Percentiles rank a stretch among this genome's conserved stretches.
Evolutionary conservation across 176 grass and related monocot genomes (phyloP).

Genomic region (Phoenix roebelenii): DNA sequence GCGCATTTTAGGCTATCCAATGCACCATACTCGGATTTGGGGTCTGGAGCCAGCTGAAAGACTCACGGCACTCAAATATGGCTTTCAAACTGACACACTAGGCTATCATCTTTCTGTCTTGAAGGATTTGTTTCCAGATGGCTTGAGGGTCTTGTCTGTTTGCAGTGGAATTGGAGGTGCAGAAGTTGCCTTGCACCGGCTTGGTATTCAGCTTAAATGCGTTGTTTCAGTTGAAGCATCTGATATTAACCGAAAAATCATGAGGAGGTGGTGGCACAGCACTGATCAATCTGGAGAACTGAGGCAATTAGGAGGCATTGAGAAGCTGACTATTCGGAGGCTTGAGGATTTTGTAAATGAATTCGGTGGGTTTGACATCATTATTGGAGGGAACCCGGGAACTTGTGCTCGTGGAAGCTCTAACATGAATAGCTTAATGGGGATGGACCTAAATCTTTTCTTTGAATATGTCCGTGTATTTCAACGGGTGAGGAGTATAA

Average conservation of each 20-base stretch:
- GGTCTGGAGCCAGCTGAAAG: conserved; percentile 32
- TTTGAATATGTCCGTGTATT: conserved; percentile 65
- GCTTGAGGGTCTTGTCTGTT: conserved; percentile 59
- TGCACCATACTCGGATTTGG: conserved; percentile 45
- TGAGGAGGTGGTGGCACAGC: conserved; percentile 63
- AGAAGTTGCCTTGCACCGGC: conserved; percentile 48
- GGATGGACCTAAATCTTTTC: conserved; percentile 49
- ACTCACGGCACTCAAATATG: conserved; percentile 33
- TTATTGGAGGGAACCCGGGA: conserved; percentile 42
- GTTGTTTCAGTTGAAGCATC: conserved; percentile 70
- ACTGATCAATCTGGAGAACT: conserved; percentile 48
- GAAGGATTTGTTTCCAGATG: conserved; percentile 43
- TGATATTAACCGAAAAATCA: conserved; percentile 49
- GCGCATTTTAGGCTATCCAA: conserved; percentile 57
- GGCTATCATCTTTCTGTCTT: conserved; percentile 50
- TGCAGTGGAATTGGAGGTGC: conserved; percentile 67
- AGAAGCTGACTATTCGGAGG: conserved; percentile 29
- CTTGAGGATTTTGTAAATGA: conserved; percentile 35
- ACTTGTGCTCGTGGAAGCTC: conserved; percentile 16
- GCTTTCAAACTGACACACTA: conserved; percentile 57
- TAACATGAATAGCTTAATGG: conserved; percentile 46
- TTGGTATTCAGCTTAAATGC: conserved; percentile 64
- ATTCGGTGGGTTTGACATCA: conserved; percentile 73
- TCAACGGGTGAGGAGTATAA: conserved; percentile 40
- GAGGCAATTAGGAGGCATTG: conserved; percentile 39